Evolutionary conservation across 441 rosid genomes (phyloP).

Genomic region (Aleurites moluccanus): DNA sequence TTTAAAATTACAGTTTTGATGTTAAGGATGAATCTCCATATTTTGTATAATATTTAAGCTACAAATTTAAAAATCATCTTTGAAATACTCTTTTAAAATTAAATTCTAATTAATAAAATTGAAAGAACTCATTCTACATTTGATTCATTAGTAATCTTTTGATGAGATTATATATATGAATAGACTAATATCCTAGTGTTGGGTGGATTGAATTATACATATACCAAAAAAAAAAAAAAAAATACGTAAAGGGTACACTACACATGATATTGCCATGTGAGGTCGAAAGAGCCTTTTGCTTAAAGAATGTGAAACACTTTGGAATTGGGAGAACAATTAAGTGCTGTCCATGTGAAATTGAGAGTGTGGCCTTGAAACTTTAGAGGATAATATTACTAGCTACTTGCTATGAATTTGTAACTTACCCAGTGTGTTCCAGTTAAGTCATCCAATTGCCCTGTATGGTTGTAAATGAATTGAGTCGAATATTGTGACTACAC

Average conservation of each 20-base stretch:
- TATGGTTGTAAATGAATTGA: too few species aligned
- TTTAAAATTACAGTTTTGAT: too few species aligned
- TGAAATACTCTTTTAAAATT: too few species aligned
- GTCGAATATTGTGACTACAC: too few species aligned
- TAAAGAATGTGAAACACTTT: conserved; percentile 1
- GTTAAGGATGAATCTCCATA: too few species aligned
- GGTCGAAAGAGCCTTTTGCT: conserved; percentile 11
- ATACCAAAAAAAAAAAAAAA: neutral
- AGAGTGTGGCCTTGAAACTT: neutral
- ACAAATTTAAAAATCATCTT: too few species aligned
- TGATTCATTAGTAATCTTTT: too few species aligned
- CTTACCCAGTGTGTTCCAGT: neutral
- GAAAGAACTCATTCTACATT: too few species aligned
- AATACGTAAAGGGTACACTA: neutral
- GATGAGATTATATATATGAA: too few species aligned
- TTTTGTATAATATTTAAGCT: too few species aligned
- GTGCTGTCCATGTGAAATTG: conserved; percentile 6
- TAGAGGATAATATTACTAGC: too few species aligned
- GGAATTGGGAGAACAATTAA: neutral
- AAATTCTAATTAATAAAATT: too few species aligned
- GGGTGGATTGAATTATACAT: neutral
- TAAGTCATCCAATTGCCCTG: neutral
- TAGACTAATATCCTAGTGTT: neutral
- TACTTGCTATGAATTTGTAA: neutral
- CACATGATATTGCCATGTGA: conserved; percentile 12